Evolutionary conservation across 2,329 filamentous ascomycete species (phyloP).

Genomic region (Blastomyces silverae): DNA sequence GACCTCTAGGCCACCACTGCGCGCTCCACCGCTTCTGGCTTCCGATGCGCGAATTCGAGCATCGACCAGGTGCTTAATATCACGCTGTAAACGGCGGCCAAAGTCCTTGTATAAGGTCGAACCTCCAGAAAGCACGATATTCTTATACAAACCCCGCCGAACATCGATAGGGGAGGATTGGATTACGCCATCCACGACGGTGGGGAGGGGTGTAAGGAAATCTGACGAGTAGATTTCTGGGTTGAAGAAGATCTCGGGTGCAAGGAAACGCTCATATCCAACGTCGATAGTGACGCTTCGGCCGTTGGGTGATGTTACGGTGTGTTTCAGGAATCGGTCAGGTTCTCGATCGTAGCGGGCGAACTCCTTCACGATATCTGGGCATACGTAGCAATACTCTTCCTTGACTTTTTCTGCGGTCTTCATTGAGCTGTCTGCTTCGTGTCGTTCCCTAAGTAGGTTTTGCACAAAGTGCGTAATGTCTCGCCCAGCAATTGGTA

Average conservation of each 20-base stretch:
- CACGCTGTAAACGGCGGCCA: conserved; percentile 86
- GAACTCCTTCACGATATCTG: conserved; percentile 98
- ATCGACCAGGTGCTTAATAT: conserved; percentile 94
- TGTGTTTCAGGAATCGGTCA: conserved; percentile 83
- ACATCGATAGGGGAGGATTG: conserved; percentile 98
- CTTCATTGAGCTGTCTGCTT: conserved; percentile 94
- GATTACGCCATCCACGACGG: conserved; percentile 92
- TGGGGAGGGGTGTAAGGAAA: conserved; percentile 90
- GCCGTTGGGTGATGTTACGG: conserved; percentile 77
- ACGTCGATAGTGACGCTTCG: conserved; percentile 81
- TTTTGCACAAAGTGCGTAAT: conserved; percentile 99
- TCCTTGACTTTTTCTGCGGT: conserved; percentile 98
- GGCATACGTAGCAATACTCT: conserved; percentile 96
- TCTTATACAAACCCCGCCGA: conserved; percentile 95
- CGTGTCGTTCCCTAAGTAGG: conserved; percentile 87
- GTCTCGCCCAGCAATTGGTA: conserved; percentile 94
- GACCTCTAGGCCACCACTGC: conserved; percentile 89
- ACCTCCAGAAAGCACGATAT: conserved; percentile 95
- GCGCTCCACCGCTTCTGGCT: conserved; percentile 81
- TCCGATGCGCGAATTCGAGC: conserved; percentile 88
- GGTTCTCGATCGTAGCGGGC: conserved; percentile 88
- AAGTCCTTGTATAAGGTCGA: conserved; percentile 99
- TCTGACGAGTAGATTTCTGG: conserved; percentile 99
- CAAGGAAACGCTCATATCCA: conserved; percentile 95
- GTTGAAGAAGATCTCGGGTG: conserved; percentile 99